Evolutionary conservation across 2,329 filamentous ascomycete species (phyloP), one percentile per base, ranked within the genome.

Genomic region (Stagonosporopsis rhizophila): DNA sequence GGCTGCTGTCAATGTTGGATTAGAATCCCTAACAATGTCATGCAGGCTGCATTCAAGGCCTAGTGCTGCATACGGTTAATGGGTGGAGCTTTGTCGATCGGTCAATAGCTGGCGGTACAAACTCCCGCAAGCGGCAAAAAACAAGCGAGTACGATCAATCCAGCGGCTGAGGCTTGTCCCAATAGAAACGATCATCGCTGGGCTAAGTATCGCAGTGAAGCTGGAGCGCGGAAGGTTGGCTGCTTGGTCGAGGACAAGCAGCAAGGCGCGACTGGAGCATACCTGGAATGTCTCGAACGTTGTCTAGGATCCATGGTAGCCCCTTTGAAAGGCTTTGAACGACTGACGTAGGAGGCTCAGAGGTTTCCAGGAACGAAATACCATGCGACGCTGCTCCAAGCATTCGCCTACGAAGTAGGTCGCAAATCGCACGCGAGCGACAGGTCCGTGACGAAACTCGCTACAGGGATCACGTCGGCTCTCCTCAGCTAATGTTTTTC

Each of bases 401-500:
- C 17, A 11, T 32, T 32, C 14, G 14, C 14, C 14, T 4, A 32
- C 30, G 14, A 15, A 15, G 7, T n/a, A 15, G 30, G 30, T 11
- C 14, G 53, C 47, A 51, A 38, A 35, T 47, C 25, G 7, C 20
- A 47, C 14, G 20, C 37, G 8, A 51, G 42, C 37, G 23, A 44
- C 30, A n/a, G 35, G 28, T 19, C 14, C n/a, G 15, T 9, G 37
- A 38, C 44, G 15, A 38, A 6, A 20, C 19, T 42, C 39, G 5
- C 17, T 14, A 22, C 8, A 30, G 17, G 32, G 22, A 59, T 40
- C 37, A 50, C 47, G 41, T 68, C 66, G 67, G 67, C 65, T 70
- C 65, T 69, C 65, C 67, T 57, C 66, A 67, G 20, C 52, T 60
- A 25, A 46, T 20, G 44, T 27, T 48, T 23, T 34, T 38, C 6